phyloP scores from a whole-genome alignment of 371 early-diverging fungal genomes.

The Fennellomyces sp. region DNA sequence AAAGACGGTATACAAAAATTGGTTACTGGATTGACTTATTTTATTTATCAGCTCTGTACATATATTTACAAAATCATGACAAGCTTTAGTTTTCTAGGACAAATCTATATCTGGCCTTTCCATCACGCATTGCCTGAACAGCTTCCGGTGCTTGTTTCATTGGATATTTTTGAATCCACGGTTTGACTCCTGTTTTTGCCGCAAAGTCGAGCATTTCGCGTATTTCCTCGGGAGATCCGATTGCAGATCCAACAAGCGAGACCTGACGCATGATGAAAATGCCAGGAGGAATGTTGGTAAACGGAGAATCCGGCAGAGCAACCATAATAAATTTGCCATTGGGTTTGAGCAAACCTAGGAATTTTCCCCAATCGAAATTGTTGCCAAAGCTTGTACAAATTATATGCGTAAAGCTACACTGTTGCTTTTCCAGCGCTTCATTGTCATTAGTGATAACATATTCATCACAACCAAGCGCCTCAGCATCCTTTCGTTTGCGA shows the following conservation, averaged over 20 bases:
- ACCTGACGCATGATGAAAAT: constrained; percentile 43
- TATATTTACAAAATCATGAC: too few species aligned
- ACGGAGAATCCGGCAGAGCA: constrained; percentile 57
- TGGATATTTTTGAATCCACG: constrained; percentile 67
- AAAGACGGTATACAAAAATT: too few species aligned
- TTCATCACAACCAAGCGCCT: constrained; percentile 40
- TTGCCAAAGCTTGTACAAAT: constrained; percentile 46
- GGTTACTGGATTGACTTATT: too few species aligned
- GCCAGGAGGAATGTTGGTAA: constrained; percentile 34
- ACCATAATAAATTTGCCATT: constrained; percentile 61
- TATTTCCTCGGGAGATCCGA: constrained; percentile 61
- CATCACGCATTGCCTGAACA: constrained; percentile 59
- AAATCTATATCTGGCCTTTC: constrained; percentile 70
- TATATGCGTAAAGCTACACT: constrained; percentile 19
- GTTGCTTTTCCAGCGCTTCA: constrained; percentile 10
- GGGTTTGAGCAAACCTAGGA: constrained; percentile 38
- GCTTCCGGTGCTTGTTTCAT: constrained; percentile 67
- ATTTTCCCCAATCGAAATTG: constrained; percentile 42
- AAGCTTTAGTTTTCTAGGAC: too few species aligned
- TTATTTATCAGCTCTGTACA: too few species aligned
- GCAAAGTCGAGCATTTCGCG: constrained; percentile 76
- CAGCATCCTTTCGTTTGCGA: constrained; percentile 39
- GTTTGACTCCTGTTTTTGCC: constrained; percentile 60
- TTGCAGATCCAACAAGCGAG: constrained; percentile 65
- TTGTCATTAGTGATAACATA: constrained; percentile 25